Evolutionary conservation across 148 eudicot species (phyloP).

Genomic region (Dianthus caryophyllus): DNA sequence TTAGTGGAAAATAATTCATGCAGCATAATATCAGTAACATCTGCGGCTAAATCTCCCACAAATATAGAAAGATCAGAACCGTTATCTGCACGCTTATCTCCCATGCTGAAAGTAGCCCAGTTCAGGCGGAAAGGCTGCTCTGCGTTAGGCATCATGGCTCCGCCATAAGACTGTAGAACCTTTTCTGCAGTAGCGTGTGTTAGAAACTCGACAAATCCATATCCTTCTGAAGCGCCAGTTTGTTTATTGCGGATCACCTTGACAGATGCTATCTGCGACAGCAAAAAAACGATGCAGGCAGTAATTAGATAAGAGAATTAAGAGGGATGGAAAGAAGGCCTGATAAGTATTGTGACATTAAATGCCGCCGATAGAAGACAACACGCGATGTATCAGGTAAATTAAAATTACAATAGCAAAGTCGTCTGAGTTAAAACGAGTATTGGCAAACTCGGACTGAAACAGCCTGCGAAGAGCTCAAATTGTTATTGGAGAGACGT

Average conservation of each 20-base stretch:
- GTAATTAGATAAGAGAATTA: too few relatives aligned
- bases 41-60: constrained; percentile 98
- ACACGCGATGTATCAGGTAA: too few relatives aligned
- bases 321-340: too few relatives aligned
- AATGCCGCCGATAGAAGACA: too few relatives aligned
- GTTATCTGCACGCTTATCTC: constrained; percentile 76
- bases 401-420: too few relatives aligned
- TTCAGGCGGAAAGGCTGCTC: constrained; percentile 85
- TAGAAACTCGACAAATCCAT: constrained; percentile 83
- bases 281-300: background rate
- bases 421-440: too few relatives aligned
- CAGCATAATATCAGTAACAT: constrained; percentile 76
- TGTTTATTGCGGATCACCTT: constrained; percentile 95
- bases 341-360: too few relatives aligned
- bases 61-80: constrained; percentile 92
- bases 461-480: too few relatives aligned
- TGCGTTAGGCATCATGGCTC: constrained; percentile 65
- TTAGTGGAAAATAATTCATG: constrained; percentile 74
- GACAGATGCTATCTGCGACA: constrained; percentile 53
- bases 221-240: constrained; percentile 79
- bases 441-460: too few relatives aligned
- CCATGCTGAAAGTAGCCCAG: constrained; percentile 94
- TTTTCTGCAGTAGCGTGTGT: constrained; percentile 77
- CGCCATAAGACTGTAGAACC: constrained; percentile 54
- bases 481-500: too few relatives aligned